Evolutionary conservation across 2,329 filamentous ascomycete species (phyloP).

Genomic region (Clonostachys chloroleuca): DNA sequence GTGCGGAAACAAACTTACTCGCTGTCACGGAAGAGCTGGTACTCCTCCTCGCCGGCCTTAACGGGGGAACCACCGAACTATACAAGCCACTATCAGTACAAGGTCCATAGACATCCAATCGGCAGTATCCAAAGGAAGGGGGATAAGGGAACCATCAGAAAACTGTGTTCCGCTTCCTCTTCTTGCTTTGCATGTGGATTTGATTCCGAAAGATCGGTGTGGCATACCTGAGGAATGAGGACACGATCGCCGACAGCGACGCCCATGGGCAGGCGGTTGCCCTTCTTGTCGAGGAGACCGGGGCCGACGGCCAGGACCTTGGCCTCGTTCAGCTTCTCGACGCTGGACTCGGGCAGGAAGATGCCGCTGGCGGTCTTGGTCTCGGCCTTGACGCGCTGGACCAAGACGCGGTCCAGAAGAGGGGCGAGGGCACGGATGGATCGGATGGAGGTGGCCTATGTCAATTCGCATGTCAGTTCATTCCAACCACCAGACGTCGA

Average conservation of each 20-base stretch:
- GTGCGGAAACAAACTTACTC: conserved; percentile 64
- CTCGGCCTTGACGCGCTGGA: conserved; percentile 97
- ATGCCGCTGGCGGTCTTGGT: conserved; percentile 94
- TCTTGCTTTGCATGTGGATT: not conserved
- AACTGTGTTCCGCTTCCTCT: not conserved
- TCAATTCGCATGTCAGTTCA: too few relatives aligned
- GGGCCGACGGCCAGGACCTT: conserved; percentile 94
- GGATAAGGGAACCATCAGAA: not conserved
- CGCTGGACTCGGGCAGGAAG: conserved; percentile 93
- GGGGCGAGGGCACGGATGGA: conserved; percentile 93
- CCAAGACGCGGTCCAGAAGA: conserved; percentile 95
- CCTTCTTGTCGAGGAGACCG: conserved; percentile 80
- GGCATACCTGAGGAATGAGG: conserved; percentile 84
- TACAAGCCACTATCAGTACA: conserved; percentile 25
- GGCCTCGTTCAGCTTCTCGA: conserved; percentile 98
- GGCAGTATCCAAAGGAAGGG: not conserved
- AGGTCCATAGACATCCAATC: not conserved
- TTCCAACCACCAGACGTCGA: too few relatives aligned
- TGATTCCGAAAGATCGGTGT: not conserved
- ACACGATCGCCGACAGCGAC: conserved; percentile 85
- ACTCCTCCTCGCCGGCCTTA: conserved; percentile 98
- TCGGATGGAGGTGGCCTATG: conserved; percentile 71
- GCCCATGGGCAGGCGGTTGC: conserved; percentile 80
- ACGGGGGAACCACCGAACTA: conserved; percentile 92
- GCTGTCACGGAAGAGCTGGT: conserved; percentile 91